Percentiles rank a stretch among this genome's conserved stretches.
These are phyloP conservation scores for Tricladium varicosporioides DNA, from an alignment of 2,329 filamentous ascomycete genomes.

Conservation along the genomic window DNA sequence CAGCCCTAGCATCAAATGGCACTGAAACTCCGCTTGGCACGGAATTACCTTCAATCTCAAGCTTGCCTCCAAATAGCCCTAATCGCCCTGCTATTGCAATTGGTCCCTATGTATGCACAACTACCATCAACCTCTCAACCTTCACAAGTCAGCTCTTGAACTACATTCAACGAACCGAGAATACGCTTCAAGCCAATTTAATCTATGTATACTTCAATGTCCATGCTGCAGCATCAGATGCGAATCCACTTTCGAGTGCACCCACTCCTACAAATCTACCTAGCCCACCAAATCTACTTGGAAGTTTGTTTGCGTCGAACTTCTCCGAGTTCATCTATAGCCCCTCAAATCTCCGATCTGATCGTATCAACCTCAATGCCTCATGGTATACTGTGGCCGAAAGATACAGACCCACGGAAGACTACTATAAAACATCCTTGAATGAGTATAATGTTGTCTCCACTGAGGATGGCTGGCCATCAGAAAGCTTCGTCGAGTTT, in stretches of 20 bases:
- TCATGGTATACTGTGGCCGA: slow-evolving; percentile 52
- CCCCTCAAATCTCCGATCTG: slow-evolving; percentile 44
- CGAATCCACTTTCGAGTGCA: slow-evolving; percentile 41
- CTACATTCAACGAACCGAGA: slow-evolving; percentile 52
- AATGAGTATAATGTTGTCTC: slow-evolving; percentile 34
- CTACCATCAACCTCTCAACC: slow-evolving; percentile 47
- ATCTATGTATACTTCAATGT: slow-evolving; percentile 56
- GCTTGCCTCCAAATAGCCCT: slow-evolving; percentile 12
- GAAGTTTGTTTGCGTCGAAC: slow-evolving; percentile 45
- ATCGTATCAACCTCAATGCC: slow-evolving; percentile 54
- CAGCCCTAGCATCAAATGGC: not conserved
- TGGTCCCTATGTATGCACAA: slow-evolving; percentile 55
- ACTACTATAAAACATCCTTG: slow-evolving; percentile 47
- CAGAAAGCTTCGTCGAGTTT: slow-evolving; percentile 56
- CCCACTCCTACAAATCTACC: slow-evolving; percentile 46
- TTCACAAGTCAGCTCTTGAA: slow-evolving; percentile 49
- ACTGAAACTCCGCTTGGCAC: slow-evolving; percentile 21
- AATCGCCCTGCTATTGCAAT: slow-evolving; percentile 41
- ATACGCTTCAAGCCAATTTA: slow-evolving; percentile 52
- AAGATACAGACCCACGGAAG: slow-evolving; percentile 43
- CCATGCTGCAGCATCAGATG: slow-evolving; percentile 50
- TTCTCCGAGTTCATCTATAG: slow-evolving; percentile 53
- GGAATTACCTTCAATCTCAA: slow-evolving; percentile 16
- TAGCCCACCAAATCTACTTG: slow-evolving; percentile 40
- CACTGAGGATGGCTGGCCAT: slow-evolving; percentile 62